Evolutionary conservation across 495 filamentous ascomycete genomes (phyloP).

Genomic region (Penicillium canescens): DNA sequence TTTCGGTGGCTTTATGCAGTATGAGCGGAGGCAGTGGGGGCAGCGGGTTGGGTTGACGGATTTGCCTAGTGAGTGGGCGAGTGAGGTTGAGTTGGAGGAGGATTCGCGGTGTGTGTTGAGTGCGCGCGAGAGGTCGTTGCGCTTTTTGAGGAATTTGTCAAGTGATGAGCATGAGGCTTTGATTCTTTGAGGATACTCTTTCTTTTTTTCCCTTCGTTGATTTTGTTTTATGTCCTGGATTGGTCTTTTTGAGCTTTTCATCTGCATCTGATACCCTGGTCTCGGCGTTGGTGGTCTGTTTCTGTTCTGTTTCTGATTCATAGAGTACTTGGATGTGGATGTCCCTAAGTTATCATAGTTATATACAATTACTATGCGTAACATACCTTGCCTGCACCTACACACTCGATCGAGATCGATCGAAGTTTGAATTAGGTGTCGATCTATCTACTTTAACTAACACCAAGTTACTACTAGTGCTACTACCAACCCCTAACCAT

Average conservation of each 20-base stretch:
- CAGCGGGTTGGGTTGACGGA: slow-evolving; percentile 29
- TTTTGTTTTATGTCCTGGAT: slow-evolving; percentile 5
- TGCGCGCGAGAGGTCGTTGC: slow-evolving; percentile 30
- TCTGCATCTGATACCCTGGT: slow-evolving; percentile 33
- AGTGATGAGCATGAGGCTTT: slow-evolving; percentile 40
- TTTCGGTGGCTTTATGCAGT: slow-evolving; percentile 79
- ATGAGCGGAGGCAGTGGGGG: slow-evolving; percentile 59
- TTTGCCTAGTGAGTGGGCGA: slow-evolving; percentile 39
- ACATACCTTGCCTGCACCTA: no score
- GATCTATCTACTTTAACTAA: no score
- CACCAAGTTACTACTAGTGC: no score
- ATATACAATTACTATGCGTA: no score
- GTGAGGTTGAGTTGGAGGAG: slow-evolving; percentile 32
- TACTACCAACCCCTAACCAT: no score
- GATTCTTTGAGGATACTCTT: slow-evolving; percentile 19
- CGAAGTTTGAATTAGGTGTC: no score
- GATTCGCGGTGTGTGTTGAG: slow-evolving; percentile 38
- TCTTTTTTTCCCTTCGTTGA: background rate
- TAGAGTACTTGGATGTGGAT: background rate
- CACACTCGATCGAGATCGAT: no score
- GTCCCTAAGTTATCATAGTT: no score
- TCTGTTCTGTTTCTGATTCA: background rate
- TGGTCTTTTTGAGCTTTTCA: slow-evolving; percentile 8
- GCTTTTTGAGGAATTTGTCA: slow-evolving; percentile 34
- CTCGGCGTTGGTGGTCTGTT: slow-evolving; percentile 10